These are phyloP conservation scores for Podaxis sp. DNA, from an alignment of 768 basidiomycete species.

Conservation along the genomic window DNA sequence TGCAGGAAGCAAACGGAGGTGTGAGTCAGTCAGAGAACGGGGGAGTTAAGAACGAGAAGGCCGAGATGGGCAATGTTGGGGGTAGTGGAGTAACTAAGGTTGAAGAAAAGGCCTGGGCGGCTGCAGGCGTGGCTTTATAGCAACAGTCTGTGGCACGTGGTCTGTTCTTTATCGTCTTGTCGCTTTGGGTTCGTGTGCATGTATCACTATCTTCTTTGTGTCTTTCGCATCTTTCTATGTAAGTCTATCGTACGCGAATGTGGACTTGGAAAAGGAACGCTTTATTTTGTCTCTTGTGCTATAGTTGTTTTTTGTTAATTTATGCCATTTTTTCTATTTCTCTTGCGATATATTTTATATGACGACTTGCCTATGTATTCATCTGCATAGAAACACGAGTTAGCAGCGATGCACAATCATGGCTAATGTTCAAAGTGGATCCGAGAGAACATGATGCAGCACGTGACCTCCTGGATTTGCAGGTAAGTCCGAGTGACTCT, in stretches of 20 bases:
- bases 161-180: not conserved
- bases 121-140: constrained; percentile 4
- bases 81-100: constrained; percentile 4
- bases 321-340: not conserved
- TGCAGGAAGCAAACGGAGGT: constrained; percentile 18
- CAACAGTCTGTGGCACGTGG: not conserved
- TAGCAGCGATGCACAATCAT: not conserved
- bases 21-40: not conserved
- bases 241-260: not conserved
- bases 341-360: not conserved
- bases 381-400: not conserved
- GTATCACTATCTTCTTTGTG: constrained; percentile 1
- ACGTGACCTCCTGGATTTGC: not conserved
- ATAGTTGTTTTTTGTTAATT: constrained; percentile 9
- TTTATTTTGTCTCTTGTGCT: not conserved
- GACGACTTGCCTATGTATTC: not conserved
- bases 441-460: not conserved
- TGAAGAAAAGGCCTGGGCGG: constrained; percentile 2
- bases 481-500: not conserved
- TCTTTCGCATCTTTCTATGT: not conserved
- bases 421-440: not conserved
- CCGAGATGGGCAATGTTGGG: constrained; percentile 15
- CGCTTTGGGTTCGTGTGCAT: not conserved
- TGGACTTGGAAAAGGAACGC: constrained; percentile 16
- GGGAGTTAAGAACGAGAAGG: not conserved